Conservation (phyloP, 169 alveolate genomes). For the Babesia gibsoni region DNA sequence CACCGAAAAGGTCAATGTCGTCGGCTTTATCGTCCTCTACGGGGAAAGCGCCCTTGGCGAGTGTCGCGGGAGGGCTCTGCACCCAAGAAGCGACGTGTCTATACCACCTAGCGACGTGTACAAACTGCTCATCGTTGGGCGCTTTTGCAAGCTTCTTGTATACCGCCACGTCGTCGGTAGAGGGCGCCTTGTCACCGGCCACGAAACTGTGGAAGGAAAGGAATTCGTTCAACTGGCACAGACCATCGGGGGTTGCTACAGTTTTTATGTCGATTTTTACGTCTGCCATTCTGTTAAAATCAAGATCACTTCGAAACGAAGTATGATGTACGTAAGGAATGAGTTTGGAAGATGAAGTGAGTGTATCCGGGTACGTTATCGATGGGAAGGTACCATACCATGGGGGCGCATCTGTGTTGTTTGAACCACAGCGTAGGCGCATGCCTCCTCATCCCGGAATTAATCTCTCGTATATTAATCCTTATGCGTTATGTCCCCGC, state of each 20-base stretch:
- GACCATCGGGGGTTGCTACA: constrained; percentile 39
- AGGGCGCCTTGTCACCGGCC: constrained; percentile 52
- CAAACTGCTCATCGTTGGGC: constrained; percentile 29
- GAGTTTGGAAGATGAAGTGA: neutral
- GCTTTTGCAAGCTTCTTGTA: constrained; percentile 62
- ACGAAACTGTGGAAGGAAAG: constrained; percentile 63
- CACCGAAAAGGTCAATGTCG: constrained; percentile 68
- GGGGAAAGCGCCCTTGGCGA: constrained; percentile 57
- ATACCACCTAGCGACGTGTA: constrained; percentile 61
- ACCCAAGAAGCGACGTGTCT: constrained; percentile 57
- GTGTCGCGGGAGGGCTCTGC: constrained; percentile 53
- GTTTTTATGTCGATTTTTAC: constrained; percentile 36
- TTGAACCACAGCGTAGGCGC: too few species aligned
- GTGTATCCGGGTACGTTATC: neutral
- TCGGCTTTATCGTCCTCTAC: constrained; percentile 45
- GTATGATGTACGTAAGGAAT: neutral
- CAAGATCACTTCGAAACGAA: neutral
- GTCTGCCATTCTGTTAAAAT: constrained; percentile 40
- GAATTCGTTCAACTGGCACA: constrained; percentile 39
- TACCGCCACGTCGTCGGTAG: constrained; percentile 61
- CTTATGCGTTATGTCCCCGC: too few species aligned
- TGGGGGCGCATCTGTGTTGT: neutral
- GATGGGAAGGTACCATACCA: neutral
- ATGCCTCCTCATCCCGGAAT: too few species aligned
- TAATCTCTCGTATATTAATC: too few species aligned